Conservation (phyloP, 176 grass and related monocot genomes). For the Aegilops longissima region DNA sequence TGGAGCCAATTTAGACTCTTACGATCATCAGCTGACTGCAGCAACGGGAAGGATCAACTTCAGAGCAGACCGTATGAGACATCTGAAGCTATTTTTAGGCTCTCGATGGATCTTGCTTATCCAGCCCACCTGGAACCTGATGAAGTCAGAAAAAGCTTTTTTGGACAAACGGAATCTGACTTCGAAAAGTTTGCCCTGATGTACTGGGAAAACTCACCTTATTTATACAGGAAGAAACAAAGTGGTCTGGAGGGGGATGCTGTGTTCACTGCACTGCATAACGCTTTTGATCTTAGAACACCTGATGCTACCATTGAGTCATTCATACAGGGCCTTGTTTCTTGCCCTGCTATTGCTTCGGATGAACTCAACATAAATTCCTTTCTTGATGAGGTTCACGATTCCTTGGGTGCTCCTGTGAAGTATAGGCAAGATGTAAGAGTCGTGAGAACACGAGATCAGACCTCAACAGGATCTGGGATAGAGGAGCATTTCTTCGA, state of each 20-base stretch:
- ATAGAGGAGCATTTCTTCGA: constrained; percentile 60
- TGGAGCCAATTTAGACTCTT: constrained; percentile 29
- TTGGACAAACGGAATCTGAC: constrained; percentile 43
- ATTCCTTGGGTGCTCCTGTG: constrained; percentile 46
- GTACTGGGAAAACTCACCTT: constrained; percentile 64
- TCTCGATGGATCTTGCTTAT: constrained; percentile 50
- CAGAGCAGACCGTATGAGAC: constrained; percentile 45
- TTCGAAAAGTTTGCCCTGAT: constrained; percentile 54
- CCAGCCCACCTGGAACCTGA: constrained; percentile 27
- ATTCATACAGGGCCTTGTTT: constrained; percentile 53
- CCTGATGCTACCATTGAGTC: constrained; percentile 50
- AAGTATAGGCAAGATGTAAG: constrained; percentile 71
- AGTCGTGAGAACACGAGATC: constrained; percentile 56
- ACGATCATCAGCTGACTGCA: constrained; percentile 15
- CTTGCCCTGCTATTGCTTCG: constrained; percentile 71
- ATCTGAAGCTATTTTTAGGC: constrained; percentile 78
- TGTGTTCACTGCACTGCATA: constrained; percentile 44
- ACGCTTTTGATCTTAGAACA: constrained; percentile 43
- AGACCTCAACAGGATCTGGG: constrained; percentile 11
- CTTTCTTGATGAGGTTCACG: constrained; percentile 53
- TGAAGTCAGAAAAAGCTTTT: constrained; percentile 39
- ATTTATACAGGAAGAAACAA: constrained; percentile 43
- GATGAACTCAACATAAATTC: constrained; percentile 73
- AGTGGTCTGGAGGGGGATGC: constrained; percentile 30
- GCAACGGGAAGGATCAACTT: constrained; percentile 20